Evolutionary conservation across 2,329 filamentous ascomycete genomes (phyloP), one percentile per base, ranked within the genome.

Genomic region (Seiridium cupressi): DNA sequence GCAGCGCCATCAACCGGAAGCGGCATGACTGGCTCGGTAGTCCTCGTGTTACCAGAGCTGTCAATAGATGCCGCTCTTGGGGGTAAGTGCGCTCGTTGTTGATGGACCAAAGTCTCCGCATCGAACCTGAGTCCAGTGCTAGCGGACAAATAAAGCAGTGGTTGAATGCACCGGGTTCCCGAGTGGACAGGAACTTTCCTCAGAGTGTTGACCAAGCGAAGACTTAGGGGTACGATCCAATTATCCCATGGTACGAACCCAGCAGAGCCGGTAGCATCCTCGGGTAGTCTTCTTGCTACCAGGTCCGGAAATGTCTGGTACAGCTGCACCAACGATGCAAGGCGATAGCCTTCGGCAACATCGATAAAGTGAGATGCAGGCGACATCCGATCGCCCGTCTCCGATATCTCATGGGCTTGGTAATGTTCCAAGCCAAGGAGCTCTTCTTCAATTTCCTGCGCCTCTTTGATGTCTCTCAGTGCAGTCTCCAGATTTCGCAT

Each of bases 271-370:
- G 59, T 0, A 8, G 60, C 57, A 46, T 66, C 63, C 13, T 64
- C 58, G 4, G 73, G 72, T 2, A 75, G 60, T 1, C 73, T 66
- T 3, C 71, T 49, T 0, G 70, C 60, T 0, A 73, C 70, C 1
- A 75, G 58, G 5, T 75, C 72, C 0, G 73, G 73, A 3, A 75
- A 75, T 0, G 75, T 76, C 51, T 76, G 71, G 62, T 78, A 77
- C 1, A 78, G 71, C 42, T 77, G 76, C 3, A 77, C 64, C 13
- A 78, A 60, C 0, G 76, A 72, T 0, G 72, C 69, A 0, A 78
- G 64, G 1, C 73, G 70, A 44, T 76, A 77, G 0, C 74, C 75
- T 49, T 78, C 76, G 2, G 74, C 74, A 0, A 74, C 73, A 1
- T 68, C 62, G 11, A 69, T 67, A 1, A 78, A 69, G 56, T 78